phyloP scores from a whole-genome alignment of 768 basidiomycete species.

The Panus rudis region DNA sequence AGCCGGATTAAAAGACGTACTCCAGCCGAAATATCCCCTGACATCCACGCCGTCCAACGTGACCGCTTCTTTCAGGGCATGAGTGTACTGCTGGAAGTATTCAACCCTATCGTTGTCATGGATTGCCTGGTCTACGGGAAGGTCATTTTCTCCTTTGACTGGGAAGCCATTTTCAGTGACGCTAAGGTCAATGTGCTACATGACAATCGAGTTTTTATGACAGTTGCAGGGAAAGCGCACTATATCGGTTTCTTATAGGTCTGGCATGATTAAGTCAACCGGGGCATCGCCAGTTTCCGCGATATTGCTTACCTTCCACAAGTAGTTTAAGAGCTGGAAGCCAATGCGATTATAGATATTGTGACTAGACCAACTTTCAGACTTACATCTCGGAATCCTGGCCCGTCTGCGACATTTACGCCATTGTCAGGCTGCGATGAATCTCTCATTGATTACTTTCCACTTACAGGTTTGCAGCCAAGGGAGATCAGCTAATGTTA shows the following conservation, averaged over 20 bases:
- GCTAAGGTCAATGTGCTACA: constrained; percentile 12
- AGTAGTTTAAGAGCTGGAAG: constrained; percentile 25
- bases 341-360: not conserved
- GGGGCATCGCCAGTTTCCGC: not conserved
- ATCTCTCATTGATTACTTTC: not conserved
- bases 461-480: constrained; percentile 32
- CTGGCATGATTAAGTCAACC: constrained; percentile 11
- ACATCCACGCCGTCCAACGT: constrained; percentile 30
- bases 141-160: constrained; percentile 30
- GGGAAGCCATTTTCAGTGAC: constrained; percentile 42
- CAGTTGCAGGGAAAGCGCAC: constrained; percentile 11
- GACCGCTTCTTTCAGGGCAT: constrained; percentile 32
- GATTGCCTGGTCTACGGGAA: constrained; percentile 28
- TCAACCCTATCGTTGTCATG: constrained; percentile 33
- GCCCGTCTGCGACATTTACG: constrained; percentile 19
- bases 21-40: constrained; percentile 35
- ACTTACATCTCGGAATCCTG: constrained; percentile 30
- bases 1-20: constrained; percentile 16
- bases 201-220: not conserved
- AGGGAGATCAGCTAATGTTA: constrained; percentile 24
- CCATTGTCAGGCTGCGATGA: not conserved
- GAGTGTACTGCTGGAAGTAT: constrained; percentile 32
- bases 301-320: constrained; percentile 27
- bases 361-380: not conserved
- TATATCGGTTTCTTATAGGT: constrained; percentile 32